These are phyloP conservation scores for Rubus idaeus DNA, from an alignment of 306 rosid genomes.

Conservation along the genomic window DNA sequence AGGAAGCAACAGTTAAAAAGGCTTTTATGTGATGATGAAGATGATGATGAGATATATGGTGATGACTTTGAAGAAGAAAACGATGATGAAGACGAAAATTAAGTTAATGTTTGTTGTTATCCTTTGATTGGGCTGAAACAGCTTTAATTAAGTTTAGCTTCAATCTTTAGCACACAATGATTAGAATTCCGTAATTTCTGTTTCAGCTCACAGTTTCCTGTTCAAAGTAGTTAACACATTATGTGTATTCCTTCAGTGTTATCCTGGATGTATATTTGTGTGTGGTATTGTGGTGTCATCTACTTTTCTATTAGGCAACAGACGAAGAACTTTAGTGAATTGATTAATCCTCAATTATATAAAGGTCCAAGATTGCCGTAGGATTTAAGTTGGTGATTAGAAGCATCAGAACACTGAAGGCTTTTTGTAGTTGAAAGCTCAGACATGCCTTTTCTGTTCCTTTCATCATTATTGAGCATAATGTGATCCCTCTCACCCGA, in stretches of 20 bases:
- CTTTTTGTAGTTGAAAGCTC: not conserved
- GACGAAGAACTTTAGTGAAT: not conserved
- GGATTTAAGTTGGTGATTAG: not conserved
- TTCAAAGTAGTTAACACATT: not conserved
- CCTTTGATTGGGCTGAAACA: not conserved
- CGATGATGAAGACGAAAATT: slow-evolving; percentile 54
- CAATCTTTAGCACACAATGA: not conserved
- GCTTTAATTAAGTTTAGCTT: not conserved
- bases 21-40: slow-evolving; percentile 28
- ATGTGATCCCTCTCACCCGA: slow-evolving; percentile 20
- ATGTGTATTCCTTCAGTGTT: not conserved
- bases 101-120: not conserved
- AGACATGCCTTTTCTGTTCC: not conserved
- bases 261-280: not conserved
- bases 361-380: not conserved
- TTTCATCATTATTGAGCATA: not conserved
- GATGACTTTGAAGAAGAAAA: slow-evolving; percentile 41
- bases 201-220: not conserved
- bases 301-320: not conserved
- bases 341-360: not conserved
- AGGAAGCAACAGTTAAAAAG: slow-evolving; percentile 53
- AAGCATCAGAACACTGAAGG: not conserved
- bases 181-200: not conserved
- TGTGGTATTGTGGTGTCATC: not conserved
- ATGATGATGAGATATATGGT: slow-evolving; percentile 50